A percentile compares a stretch with the other conserved stretches of the same genome.
Conservation (phyloP, 352 stramenopile species). For the Phytophthora parvispora region DNA sequence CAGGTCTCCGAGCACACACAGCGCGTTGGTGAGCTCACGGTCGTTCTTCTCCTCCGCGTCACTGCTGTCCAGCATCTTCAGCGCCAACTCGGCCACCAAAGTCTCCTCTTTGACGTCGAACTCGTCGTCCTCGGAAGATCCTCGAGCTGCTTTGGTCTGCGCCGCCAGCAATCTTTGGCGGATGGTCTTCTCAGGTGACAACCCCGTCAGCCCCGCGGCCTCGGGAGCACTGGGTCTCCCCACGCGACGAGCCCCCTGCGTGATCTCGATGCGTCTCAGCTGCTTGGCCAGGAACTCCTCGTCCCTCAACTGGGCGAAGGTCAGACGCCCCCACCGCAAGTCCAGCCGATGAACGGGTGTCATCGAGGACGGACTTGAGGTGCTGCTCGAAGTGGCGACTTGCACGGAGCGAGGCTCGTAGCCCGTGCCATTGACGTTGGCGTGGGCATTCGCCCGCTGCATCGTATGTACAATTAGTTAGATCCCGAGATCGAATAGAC, state of each 20-base stretch:
- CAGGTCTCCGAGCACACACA: constrained; percentile 65
- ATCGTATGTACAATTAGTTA: constrained; percentile 15
- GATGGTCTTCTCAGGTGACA: constrained; percentile 27
- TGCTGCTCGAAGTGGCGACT: neutral
- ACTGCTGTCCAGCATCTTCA: neutral
- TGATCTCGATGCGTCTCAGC: constrained; percentile 65
- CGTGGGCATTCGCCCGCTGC: constrained; percentile 14
- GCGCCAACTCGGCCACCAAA: neutral
- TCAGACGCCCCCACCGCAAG: constrained; percentile 73
- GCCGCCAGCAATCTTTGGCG: constrained; percentile 26
- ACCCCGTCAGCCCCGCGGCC: neutral
- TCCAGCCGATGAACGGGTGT: constrained; percentile 44
- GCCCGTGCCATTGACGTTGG: constrained; percentile 25
- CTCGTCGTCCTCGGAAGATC: constrained; percentile 30
- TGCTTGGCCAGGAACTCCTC: constrained; percentile 81
- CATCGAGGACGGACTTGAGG: neutral
- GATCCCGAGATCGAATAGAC: constrained; percentile 23
- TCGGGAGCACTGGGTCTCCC: neutral
- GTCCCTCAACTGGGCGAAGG: constrained; percentile 67
- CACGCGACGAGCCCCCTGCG: constrained; percentile 36
- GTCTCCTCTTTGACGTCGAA: constrained; percentile 27
- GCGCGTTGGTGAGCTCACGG: constrained; percentile 54
- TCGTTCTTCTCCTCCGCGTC: constrained; percentile 26
- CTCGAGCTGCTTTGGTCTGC: constrained; percentile 28
- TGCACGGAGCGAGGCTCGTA: constrained; percentile 27